phyloP scores from a whole-genome alignment of 805 yeast species.

The Ogataea angusta region DNA sequence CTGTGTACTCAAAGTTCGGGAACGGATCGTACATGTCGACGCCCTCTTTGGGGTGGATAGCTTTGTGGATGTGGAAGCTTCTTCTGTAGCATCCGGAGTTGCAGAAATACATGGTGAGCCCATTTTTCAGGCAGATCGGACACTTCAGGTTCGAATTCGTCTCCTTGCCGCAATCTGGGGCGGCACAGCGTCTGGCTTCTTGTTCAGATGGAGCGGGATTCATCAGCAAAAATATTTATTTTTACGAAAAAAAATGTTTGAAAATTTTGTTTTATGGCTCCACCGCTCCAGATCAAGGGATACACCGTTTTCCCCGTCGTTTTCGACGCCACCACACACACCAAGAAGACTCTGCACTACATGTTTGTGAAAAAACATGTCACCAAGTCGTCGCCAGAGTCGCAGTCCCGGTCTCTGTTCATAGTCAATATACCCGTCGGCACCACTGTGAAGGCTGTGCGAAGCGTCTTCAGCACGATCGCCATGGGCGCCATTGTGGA shows the following conservation, averaged over 20 bases:
- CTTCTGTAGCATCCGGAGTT: conserved; percentile 78
- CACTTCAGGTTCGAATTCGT: conserved; percentile 79
- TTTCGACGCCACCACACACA: conserved; percentile 33
- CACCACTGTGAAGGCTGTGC: conserved; percentile 50
- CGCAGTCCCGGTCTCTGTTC: conserved; percentile 60
- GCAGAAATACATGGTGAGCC: conserved; percentile 65
- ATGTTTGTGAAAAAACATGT: conserved; percentile 65
- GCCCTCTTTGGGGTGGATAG: conserved; percentile 62
- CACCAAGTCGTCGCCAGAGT: conserved; percentile 38
- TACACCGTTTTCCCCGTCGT: conserved; percentile 49
- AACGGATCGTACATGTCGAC: conserved; percentile 77
- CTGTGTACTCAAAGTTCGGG: conserved; percentile 73
- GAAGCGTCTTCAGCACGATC: conserved; percentile 53
- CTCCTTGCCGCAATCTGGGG: conserved; percentile 81
- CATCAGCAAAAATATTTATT: conserved; percentile 5
- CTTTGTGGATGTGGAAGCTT: conserved; percentile 70
- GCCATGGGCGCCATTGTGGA: conserved; percentile 68
- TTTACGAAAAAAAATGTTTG: not conserved
- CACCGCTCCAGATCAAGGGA: conserved; percentile 45
- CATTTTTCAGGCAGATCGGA: conserved; percentile 84
- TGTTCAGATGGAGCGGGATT: conserved; percentile 10
- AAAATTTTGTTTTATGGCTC: conserved; percentile 7
- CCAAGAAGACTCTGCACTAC: conserved; percentile 44
- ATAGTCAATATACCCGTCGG: conserved; percentile 71
- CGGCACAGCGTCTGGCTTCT: conserved; percentile 48